Conservation (phyloP, 352 stramenopile species). For the Blastocystis sp. region DNA sequence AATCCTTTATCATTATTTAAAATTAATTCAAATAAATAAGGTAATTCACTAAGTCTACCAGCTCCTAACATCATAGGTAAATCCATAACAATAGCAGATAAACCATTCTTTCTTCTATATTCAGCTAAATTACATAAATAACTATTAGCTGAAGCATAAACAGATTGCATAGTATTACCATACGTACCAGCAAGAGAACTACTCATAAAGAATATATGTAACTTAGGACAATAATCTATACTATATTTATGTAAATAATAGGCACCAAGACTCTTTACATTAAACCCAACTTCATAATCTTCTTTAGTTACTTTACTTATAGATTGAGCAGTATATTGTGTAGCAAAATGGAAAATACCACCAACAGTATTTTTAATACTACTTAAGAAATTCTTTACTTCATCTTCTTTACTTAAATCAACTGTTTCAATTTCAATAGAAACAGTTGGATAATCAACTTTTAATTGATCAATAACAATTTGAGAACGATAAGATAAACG, state of each 20-base stretch:
- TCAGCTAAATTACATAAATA: background rate
- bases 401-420: background rate
- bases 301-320: constrained; percentile 1
- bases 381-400: too few species aligned
- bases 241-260: constrained; percentile 26
- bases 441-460: background rate
- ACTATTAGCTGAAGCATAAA: constrained; percentile 17
- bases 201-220: constrained; percentile 27
- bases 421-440: background rate
- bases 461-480: background rate
- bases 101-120: background rate
- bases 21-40: too few species aligned
- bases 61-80: too few species aligned
- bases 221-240: background rate
- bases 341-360: constrained; percentile 18
- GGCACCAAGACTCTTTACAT: constrained; percentile 5
- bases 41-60: too few species aligned
- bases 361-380: background rate
- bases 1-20: too few species aligned
- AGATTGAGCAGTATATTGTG: constrained; percentile 30
- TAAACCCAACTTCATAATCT: constrained; percentile 3
- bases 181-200: constrained; percentile 4
- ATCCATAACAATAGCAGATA: background rate
- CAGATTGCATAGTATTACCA: constrained; percentile 22
- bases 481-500: background rate